Conservation (phyloP, 2,329 filamentous ascomycete species). For the Penicillium capsulatum region DNA sequence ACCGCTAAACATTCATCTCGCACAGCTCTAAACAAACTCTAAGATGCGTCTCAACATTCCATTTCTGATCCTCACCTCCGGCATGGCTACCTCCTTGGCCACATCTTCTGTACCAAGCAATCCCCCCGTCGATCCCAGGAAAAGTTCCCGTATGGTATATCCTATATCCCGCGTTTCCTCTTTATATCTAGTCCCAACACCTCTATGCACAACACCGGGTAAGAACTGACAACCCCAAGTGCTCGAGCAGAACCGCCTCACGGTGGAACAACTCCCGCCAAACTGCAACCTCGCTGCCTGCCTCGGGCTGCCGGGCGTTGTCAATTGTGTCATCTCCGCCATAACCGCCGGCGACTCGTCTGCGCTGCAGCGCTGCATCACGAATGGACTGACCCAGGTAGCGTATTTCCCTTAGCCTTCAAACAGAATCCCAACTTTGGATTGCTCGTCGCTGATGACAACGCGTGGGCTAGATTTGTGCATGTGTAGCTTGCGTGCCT, state of each 20-base stretch:
- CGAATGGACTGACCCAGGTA: conserved; percentile 15
- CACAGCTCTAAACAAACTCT: no score
- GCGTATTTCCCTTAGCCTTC: no score
- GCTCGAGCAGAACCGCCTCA: conserved; percentile 11
- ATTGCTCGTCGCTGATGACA: no score
- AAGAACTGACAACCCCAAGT: no score
- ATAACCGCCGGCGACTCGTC: conserved; percentile 11
- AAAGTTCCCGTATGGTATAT: no score
- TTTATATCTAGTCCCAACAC: no score
- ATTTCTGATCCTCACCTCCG: conserved; percentile 6
- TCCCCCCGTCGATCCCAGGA: no score
- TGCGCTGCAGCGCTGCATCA: conserved; percentile 17
- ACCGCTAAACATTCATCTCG: no score
- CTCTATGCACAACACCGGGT: no score
- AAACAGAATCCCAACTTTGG: no score
- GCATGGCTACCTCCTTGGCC: conserved; percentile 4
- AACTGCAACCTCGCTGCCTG: conserved; percentile 18
- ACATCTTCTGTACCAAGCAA: not conserved
- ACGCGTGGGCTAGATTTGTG: conserved; percentile 24
- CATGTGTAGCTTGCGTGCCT: conserved; percentile 20
- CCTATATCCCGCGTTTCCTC: no score
- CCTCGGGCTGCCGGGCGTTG: conserved; percentile 14
- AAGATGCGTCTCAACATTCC: conserved; percentile 15
- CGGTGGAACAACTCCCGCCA: conserved; percentile 14
- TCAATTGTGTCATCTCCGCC: conserved; percentile 18